phyloP scores from a whole-genome alignment of 1,139 yeast genomes.

The Pichia sp. region DNA sequence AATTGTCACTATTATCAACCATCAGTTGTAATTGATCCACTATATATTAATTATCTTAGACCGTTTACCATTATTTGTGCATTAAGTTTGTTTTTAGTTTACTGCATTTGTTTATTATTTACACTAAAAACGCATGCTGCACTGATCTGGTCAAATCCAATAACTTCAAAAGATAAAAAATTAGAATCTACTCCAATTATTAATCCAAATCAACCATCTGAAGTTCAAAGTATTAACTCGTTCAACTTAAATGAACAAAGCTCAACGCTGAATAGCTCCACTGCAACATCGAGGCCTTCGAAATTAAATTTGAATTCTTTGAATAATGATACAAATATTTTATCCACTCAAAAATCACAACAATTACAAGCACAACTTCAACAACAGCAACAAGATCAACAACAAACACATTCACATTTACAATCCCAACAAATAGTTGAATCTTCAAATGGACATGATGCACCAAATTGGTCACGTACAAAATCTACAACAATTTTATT shows the following conservation, averaged over 20 bases:
- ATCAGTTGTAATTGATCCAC: constrained; percentile 51
- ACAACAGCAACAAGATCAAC: neutral
- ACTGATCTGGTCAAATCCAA: constrained; percentile 82
- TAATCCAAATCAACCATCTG: constrained; percentile 7
- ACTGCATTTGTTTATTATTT: constrained; percentile 86
- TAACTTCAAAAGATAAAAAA: constrained; percentile 26
- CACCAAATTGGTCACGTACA: constrained; percentile 91
- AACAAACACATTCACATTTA: constrained; percentile 10
- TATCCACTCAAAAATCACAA: constrained; percentile 4
- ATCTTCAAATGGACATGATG: constrained; percentile 68
- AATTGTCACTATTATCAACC: constrained; percentile 80
- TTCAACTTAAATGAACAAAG: constrained; percentile 19
- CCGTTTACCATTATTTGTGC: constrained; percentile 87
- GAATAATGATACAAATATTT: neutral
- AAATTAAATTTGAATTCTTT: constrained; percentile 1
- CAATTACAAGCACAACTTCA: constrained; percentile 1
- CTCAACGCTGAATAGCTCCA: constrained; percentile 3
- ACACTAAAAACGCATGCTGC: constrained; percentile 96
- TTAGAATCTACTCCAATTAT: constrained; percentile 7
- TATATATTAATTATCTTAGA: constrained; percentile 60
- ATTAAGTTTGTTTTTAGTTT: constrained; percentile 70
- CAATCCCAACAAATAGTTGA: constrained; percentile 11
- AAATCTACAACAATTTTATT: constrained; percentile 82
- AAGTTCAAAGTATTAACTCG: constrained; percentile 26
- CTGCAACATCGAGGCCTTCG: constrained; percentile 2